A percentile compares a stretch with the other conserved stretches of the same genome.
Conservation (phyloP, 2,329 filamentous ascomycete species). For the Geoglossum cookeanum region DNA sequence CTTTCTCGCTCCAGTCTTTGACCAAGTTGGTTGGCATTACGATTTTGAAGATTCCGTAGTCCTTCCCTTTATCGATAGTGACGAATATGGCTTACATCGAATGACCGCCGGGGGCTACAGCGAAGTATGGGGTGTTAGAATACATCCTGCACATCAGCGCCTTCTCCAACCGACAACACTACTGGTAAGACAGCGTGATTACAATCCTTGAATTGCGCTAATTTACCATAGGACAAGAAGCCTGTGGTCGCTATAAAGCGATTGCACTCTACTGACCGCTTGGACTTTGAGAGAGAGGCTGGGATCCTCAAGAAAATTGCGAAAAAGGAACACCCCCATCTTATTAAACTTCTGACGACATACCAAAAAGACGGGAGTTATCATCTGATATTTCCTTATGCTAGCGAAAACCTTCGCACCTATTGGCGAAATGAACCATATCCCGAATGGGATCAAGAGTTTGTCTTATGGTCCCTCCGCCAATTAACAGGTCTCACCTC, state of each 20-base stretch:
- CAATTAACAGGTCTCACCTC: conserved; percentile 16
- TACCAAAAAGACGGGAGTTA: conserved; percentile 10
- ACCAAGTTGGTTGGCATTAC: neutral
- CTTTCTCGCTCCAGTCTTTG: neutral
- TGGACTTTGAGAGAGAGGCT: neutral
- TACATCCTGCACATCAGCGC: neutral
- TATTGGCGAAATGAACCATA: conserved; percentile 12
- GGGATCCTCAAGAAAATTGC: neutral
- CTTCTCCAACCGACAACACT: neutral
- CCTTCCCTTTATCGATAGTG: neutral
- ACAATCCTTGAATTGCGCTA: neutral
- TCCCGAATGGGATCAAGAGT: conserved; percentile 8
- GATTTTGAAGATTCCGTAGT: neutral
- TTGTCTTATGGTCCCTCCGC: conserved; percentile 13
- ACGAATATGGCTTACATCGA: neutral
- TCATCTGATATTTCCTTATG: conserved; percentile 17
- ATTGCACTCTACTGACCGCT: neutral
- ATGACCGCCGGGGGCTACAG: neutral
- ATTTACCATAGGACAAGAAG: neutral
- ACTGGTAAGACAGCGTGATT: neutral
- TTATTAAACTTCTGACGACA: conserved; percentile 16
- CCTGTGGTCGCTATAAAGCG: neutral
- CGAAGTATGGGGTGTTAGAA: neutral
- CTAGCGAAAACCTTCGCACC: conserved; percentile 11
- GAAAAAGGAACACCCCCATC: conserved; percentile 7